These are phyloP conservation scores for Cinnamomum chago DNA, from an alignment of 164 flowering plant genomes.

Conservation along the genomic window DNA sequence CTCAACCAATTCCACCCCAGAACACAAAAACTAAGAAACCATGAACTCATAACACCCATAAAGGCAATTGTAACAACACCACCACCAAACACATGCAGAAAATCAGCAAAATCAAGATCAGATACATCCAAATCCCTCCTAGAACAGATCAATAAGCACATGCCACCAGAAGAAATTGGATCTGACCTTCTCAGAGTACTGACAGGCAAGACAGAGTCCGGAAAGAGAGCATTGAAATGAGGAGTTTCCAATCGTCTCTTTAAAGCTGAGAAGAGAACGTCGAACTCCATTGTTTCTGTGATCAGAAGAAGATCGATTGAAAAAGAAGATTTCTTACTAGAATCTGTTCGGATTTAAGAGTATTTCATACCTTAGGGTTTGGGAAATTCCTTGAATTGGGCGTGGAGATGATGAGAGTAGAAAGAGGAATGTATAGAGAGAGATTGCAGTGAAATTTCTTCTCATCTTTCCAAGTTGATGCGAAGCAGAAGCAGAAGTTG, in stretches of 20 bases:
- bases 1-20: neutral
- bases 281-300: neutral
- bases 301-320: neutral
- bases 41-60: too few relatives aligned
- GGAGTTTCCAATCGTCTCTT: conserved; percentile 57
- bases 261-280: conserved; percentile 43
- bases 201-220: conserved; percentile 84
- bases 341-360: neutral
- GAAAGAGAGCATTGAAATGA: conserved; percentile 81
- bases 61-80: too few relatives aligned
- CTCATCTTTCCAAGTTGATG: neutral
- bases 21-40: neutral
- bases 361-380: neutral
- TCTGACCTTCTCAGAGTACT: conserved; percentile 79
- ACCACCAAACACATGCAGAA: too few relatives aligned
- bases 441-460: neutral
- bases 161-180: neutral
- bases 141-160: too few relatives aligned
- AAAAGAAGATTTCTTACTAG: too few relatives aligned
- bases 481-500: too few relatives aligned
- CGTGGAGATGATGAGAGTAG: neutral
- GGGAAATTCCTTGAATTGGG: neutral
- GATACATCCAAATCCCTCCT: too few relatives aligned
- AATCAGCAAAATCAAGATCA: too few relatives aligned
- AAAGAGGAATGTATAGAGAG: neutral